These are phyloP conservation scores for Nannochloris sp. DNA, from an alignment of 139 green algal species.

Conservation along the genomic window DNA sequence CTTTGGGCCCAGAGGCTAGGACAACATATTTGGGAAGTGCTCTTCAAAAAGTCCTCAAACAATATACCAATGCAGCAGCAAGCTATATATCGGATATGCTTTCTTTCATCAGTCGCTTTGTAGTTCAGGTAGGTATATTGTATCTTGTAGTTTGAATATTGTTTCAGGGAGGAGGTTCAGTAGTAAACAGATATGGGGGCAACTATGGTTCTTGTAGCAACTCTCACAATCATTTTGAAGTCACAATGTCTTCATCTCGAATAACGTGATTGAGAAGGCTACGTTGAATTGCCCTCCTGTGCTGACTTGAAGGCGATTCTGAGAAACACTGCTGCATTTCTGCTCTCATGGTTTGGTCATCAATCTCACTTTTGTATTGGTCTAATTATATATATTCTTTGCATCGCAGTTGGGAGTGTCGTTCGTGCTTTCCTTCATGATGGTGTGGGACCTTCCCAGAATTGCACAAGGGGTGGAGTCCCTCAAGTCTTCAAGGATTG, in stretches of 20 bases:
- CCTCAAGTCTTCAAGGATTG: constrained; percentile 54
- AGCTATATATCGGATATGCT: constrained; percentile 61
- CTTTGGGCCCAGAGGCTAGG: constrained; percentile 1
- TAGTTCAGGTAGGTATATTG: constrained; percentile 53
- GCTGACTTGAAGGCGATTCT: constrained; percentile 26
- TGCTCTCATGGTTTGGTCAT: too few relatives aligned
- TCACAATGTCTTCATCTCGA: not conserved
- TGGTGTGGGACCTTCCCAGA: constrained; percentile 83
- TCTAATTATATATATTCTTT: not conserved
- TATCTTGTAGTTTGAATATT: not conserved
- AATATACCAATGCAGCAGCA: constrained; percentile 80
- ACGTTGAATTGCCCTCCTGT: not conserved
- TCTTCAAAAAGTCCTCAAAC: constrained; percentile 65
- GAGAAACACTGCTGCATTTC: constrained; percentile 10
- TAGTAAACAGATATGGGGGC: constrained; percentile 4
- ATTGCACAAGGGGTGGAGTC: constrained; percentile 55
- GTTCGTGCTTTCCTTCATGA: constrained; percentile 85
- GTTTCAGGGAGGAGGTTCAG: constrained; percentile 1
- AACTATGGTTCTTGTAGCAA: too few relatives aligned
- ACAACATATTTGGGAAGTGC: constrained; percentile 52
- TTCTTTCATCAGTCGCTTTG: constrained; percentile 67
- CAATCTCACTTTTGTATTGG: too few relatives aligned
- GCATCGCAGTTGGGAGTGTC: constrained; percentile 65
- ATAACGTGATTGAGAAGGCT: not conserved
- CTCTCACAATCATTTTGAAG: not conserved